Base-by-base conservation (phyloP, 139 green algal species). In the Chlorella sp. region DNA sequence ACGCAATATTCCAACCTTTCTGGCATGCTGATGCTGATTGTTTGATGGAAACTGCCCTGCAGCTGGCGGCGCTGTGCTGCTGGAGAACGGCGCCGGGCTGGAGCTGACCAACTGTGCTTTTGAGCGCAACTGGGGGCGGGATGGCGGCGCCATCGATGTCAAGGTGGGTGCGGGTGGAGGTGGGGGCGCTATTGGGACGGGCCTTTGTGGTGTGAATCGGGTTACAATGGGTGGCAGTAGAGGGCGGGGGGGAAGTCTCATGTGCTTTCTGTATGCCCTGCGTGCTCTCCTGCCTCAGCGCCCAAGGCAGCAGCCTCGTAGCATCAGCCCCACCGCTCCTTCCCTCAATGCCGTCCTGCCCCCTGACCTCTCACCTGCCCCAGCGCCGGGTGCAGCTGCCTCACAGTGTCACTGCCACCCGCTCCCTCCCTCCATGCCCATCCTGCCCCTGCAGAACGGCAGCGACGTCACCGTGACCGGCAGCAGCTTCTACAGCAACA, bases 121-220 rank as follows among this genome's bases (percentile, higher is more conserved):
- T 68, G 87, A 90, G 39, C 87, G 87, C 77, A 90, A 90, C 77
- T 90, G 87, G 87, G 87, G 76, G 0, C 78, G 36, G 0, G 75
- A 77, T 30, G 87, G 87, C 37, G 87, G 87, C 39, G 87, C 87
- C 24, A 42, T 90, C 36, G 78, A 84, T 22, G 61, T 86, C 30
- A 42, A 60, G 87, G 86, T 77, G 71, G 11, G 83, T 14, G 42
- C 42, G 4, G 36, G 7, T 3, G 11, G 15, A 3, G 37, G 30
- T 12, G 19, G 28, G 11, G 28, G n/a, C n/a, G n/a, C n/a, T n/a
- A n/a, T n/a, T n/a, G n/a, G n/a, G n/a, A n/a, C n/a, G n/a, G n/a
- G n/a, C n/a, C n/a, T n/a, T n/a, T n/a, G n/a, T n/a, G n/a, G n/a
- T n/a, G n/a, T n/a, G n/a, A n/a, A n/a, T n/a, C n/a, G n/a, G n/a